phyloP scores from a whole-genome alignment of 1,139 yeast species.

The Pichia sp. region DNA sequence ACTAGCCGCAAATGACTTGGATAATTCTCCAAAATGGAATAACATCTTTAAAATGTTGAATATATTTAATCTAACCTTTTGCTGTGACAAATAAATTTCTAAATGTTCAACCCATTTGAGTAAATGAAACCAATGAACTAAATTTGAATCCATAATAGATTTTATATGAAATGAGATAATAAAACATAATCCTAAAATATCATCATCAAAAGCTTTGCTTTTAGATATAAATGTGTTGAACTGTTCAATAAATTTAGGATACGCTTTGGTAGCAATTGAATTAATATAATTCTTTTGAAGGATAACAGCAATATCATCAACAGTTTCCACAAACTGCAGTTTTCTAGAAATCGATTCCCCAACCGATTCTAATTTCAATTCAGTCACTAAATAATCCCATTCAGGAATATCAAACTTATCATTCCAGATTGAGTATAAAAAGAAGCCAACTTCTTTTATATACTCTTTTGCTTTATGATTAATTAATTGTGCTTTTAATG shows the following conservation, averaged over 20 bases:
- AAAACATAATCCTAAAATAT: conserved; percentile 14
- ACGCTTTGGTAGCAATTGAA: conserved; percentile 10
- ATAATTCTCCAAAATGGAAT: not conserved
- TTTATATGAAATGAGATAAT: conserved; percentile 16
- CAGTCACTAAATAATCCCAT: conserved; percentile 15
- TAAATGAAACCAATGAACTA: conserved; percentile 22
- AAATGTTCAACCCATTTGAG: conserved; percentile 20
- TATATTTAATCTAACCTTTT: not conserved
- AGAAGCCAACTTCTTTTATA: conserved; percentile 18
- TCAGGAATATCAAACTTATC: conserved; percentile 15
- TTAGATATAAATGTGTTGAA: conserved; percentile 14
- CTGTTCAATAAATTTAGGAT: conserved; percentile 7
- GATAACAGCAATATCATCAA: conserved; percentile 20
- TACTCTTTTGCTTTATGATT: conserved; percentile 15
- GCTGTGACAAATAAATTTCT: not conserved
- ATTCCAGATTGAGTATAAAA: conserved; percentile 21
- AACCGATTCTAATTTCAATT: conserved; percentile 10
- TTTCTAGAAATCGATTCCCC: conserved; percentile 20
- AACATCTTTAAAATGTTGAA: not conserved
- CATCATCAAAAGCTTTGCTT: conserved; percentile 8
- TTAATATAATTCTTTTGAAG: conserved; percentile 20
- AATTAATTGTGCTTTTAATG: conserved; percentile 19
- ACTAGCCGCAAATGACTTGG: not conserved
- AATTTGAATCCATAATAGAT: conserved; percentile 2
- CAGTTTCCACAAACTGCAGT: conserved; percentile 20